Evolutionary conservation across 176 grass and related monocot species (phyloP).

Genomic region (Juncus effusus): DNA sequence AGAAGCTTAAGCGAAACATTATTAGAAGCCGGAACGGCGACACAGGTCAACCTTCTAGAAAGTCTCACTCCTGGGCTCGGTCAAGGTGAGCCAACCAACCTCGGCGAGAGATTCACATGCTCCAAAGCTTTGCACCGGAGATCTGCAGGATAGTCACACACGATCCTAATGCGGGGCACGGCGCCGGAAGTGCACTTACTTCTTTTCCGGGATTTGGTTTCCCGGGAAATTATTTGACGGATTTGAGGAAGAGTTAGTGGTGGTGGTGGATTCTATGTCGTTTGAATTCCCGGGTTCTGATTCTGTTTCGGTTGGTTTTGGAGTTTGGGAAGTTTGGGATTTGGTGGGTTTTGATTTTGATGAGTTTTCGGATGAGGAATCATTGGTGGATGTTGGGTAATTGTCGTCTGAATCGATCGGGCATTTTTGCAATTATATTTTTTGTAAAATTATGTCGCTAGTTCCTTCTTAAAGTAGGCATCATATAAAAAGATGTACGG

Average conservation of each 20-base stretch:
- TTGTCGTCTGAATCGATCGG: conserved; percentile 51
- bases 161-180: conserved; percentile 73
- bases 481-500: background rate
- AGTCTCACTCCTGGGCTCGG: conserved; percentile 62
- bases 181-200: conserved; percentile 71
- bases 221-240: background rate
- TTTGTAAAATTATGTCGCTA: background rate
- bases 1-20: conserved; percentile 57
- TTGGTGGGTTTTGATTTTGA: conserved; percentile 19
- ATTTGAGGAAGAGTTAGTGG: conserved; percentile 19
- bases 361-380: conserved; percentile 2
- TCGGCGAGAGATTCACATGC: conserved; percentile 94
- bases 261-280: conserved; percentile 9
- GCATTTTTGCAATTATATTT: conserved; percentile 46
- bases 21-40: conserved; percentile 40
- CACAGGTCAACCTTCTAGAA: conserved; percentile 63
- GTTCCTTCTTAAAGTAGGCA: background rate
- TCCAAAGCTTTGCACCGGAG: conserved; percentile 82
- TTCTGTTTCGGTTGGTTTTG: conserved; percentile 8
- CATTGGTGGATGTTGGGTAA: conserved; percentile 34
- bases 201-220: conserved; percentile 22
- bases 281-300: conserved; percentile 19
- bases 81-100: conserved; percentile 38
- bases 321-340: background rate
- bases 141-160: conserved; percentile 82